Conservation (phyloP, 1,284 basidiomycete species). For the Malassezia obtusa region DNA sequence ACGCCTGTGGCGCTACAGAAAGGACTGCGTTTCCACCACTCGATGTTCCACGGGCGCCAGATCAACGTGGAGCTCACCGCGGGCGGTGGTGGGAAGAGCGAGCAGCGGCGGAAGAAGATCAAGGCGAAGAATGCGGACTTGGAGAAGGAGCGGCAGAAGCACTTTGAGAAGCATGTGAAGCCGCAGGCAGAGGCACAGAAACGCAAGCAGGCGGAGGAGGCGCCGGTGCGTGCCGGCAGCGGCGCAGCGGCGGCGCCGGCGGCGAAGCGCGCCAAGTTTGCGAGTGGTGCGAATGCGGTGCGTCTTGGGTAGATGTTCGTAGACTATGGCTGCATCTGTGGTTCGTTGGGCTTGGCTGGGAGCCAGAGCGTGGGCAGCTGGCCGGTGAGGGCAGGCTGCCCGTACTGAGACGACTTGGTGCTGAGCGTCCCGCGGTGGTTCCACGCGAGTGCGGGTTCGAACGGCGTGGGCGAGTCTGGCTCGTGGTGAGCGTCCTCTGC, state of each 20-base stretch:
- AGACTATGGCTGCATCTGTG: not conserved
- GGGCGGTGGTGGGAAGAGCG: conserved; percentile 42
- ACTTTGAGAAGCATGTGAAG: conserved; percentile 40
- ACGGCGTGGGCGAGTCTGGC: conserved; percentile 13
- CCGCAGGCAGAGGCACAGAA: conserved; percentile 33
- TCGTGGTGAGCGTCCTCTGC: conserved; percentile 2
- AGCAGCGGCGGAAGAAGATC: conserved; percentile 37
- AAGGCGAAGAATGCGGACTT: conserved; percentile 37
- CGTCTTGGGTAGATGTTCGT: conserved; percentile 6
- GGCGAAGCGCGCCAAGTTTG: conserved; percentile 11
- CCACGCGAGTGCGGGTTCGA: conserved; percentile 30
- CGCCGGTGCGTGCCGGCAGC: not conserved
- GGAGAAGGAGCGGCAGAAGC: conserved; percentile 38
- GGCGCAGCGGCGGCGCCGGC: not conserved
- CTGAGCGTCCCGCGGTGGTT: conserved; percentile 39
- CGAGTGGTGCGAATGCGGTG: conserved; percentile 15
- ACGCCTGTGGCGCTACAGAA: conserved; percentile 28
- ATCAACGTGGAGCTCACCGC: conserved; percentile 48
- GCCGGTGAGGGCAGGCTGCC: conserved; percentile 40
- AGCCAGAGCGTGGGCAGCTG: conserved; percentile 40
- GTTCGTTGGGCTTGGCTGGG: conserved; percentile 12
- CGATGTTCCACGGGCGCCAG: conserved; percentile 36
- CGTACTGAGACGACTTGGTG: conserved; percentile 29
- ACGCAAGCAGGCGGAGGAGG: conserved; percentile 10
- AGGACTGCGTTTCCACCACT: conserved; percentile 44